Percentiles rank a stretch among this genome's conserved stretches.
Evolutionary conservation across 371 early-diverging fungal genomes (phyloP).

Genomic region (Rhizomucor pusillus): DNA sequence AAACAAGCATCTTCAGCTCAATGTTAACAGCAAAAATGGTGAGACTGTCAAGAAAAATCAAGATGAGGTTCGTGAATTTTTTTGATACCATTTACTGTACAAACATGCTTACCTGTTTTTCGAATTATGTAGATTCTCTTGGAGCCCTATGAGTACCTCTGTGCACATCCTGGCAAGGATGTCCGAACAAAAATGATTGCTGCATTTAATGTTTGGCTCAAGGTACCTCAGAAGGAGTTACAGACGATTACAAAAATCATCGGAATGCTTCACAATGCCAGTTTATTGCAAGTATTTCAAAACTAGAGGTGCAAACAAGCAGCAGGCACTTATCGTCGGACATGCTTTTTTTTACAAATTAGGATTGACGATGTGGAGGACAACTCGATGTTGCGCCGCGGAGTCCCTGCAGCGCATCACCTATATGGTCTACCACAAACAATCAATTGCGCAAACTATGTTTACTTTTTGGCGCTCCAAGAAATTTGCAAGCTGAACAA

Average conservation of each 20-base stretch:
- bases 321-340: neutral
- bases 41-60: neutral
- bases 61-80: constrained; percentile 1
- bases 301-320: neutral
- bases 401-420: constrained; percentile 94
- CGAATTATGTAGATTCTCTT: constrained; percentile 51
- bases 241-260: constrained; percentile 75
- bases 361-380: constrained; percentile 97
- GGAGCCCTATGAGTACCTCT: constrained; percentile 82
- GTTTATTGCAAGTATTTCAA: constrained; percentile 74
- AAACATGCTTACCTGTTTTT: neutral
- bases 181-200: constrained; percentile 84
- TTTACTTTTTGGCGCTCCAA: constrained; percentile 88
- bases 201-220: constrained; percentile 88
- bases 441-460: constrained; percentile 95
- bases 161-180: constrained; percentile 84
- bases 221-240: constrained; percentile 69
- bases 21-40: neutral
- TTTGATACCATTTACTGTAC: neutral
- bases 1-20: neutral
- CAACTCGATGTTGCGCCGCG: constrained; percentile 83
- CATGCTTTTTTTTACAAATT: neutral
- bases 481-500: constrained; percentile 71
- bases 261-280: constrained; percentile 93
- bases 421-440: constrained; percentile 90